Evolutionary conservation across 2,329 filamentous ascomycete species (phyloP).

Genomic region (Botrytis hyacinthi): DNA sequence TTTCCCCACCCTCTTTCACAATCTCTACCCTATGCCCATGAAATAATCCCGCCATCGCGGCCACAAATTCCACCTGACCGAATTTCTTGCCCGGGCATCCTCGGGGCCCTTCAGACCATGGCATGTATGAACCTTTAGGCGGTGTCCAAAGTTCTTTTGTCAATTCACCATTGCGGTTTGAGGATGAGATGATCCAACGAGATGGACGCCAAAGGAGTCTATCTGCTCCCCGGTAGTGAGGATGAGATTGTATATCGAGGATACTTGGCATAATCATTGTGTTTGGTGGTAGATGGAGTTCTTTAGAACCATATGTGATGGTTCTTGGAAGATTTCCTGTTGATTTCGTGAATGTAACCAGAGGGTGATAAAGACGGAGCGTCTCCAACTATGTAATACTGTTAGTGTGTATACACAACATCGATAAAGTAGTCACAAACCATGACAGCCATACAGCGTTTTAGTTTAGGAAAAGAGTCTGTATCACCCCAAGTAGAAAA

Average conservation of each 20-base stretch:
- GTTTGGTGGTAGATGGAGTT: background rate
- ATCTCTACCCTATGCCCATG: background rate
- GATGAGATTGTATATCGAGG: background rate
- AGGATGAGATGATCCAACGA: background rate
- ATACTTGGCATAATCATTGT: background rate
- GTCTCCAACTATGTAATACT: background rate
- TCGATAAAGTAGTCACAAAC: background rate
- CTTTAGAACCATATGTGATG: background rate
- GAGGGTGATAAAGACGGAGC: background rate
- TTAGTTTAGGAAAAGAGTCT: background rate
- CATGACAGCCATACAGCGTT: background rate
- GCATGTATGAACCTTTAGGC: background rate
- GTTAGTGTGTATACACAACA: background rate
- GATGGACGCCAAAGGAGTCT: background rate
- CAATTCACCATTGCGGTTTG: background rate
- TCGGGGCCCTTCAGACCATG: background rate
- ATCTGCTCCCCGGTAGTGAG: background rate
- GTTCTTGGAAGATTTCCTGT: background rate
- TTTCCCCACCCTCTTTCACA: background rate
- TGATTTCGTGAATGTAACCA: background rate
- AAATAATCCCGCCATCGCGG: background rate
- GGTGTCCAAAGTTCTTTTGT: background rate
- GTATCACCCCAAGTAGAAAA: background rate
- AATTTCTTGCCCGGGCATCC: background rate
- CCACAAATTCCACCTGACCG: background rate